Base-by-base conservation (phyloP, 2,329 filamentous ascomycete genomes). In the Pseudovirgaria hyperparasitica region DNA sequence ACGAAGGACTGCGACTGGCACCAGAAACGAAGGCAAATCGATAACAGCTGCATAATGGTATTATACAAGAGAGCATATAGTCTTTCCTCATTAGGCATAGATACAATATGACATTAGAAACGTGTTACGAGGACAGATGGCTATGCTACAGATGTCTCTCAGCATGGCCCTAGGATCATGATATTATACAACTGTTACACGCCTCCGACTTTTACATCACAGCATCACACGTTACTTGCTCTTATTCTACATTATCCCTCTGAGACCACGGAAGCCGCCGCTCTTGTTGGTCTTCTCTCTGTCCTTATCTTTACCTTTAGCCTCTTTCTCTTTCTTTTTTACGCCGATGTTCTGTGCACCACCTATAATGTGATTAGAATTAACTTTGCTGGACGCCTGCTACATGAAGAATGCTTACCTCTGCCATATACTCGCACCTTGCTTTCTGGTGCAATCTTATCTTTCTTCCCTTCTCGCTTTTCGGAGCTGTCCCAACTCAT, bases 311-410 rank as follows among this genome's bases (percentile, higher is more conserved):
- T 50, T 38, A 32, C 28, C 22, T 26, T 33, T 11, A 30, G 38
- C 32, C 19, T 59, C 48, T 37, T 63, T 60, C 28, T 62, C 58
- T 34, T 65, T 66, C 34, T 59, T 55, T 37, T 69, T 65, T 44
- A 67, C 68, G 16, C 59, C 61, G 33, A 63, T 58, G 39, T 70
- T 65, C 41, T 70, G 68, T 20, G 60, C 63, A 23, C 63, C 62
- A 37, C 58, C 59, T 63, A 37, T 35, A 23, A 31, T 37, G 25
- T 30, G 25, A 24, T 49, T 37, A 51, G 40, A 30, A 30, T 37
- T 20, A 62, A 52, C 5, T 55, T 38, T 30, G 9, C 37, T 26
- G 21, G 19, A 17, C 13, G 10, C 19, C 25, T 23, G 28, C 19
- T 14, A 19, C 12, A 12, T 24, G 14, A 22, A 15, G 17, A 13